Percentiles rank a stretch among this genome's conserved stretches.
phyloP scores from a whole-genome alignment of 768 basidiomycete genomes.

The Multifurca ochricompacta region DNA sequence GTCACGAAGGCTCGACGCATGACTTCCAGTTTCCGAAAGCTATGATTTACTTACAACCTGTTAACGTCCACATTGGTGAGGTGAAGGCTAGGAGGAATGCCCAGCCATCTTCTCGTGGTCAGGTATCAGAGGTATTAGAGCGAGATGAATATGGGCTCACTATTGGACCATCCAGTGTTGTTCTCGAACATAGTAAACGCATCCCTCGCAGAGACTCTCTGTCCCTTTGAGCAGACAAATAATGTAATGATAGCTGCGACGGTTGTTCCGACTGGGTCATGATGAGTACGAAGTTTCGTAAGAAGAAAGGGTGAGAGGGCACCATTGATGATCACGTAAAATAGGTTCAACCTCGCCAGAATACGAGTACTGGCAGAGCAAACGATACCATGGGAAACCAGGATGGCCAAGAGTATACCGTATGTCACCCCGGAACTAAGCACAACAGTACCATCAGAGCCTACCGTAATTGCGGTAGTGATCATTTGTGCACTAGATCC shows the following conservation, averaged over 20 bases:
- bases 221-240: constrained; percentile 46
- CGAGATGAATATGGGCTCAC: constrained; percentile 31
- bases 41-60: constrained; percentile 47
- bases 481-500: constrained; percentile 62
- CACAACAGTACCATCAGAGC: constrained; percentile 43
- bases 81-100: constrained; percentile 68
- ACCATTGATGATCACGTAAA: constrained; percentile 63
- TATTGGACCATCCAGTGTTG: constrained; percentile 57
- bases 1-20: constrained; percentile 1
- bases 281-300: not conserved
- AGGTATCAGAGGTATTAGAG: not conserved
- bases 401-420: constrained; percentile 56
- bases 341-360: constrained; percentile 60
- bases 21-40: not conserved
- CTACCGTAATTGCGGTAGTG: constrained; percentile 58
- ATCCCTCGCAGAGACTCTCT: constrained; percentile 52
- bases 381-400: constrained; percentile 60
- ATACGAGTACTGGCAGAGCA: constrained; percentile 63
- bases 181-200: constrained; percentile 68
- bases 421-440: constrained; percentile 56
- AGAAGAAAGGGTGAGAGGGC: constrained; percentile 22
- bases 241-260: constrained; percentile 55
- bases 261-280: constrained; percentile 48
- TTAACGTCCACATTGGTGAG: constrained; percentile 73
- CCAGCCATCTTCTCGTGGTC: constrained; percentile 48